A percentile compares a stretch with the other conserved stretches of the same genome.
Evolutionary conservation across 1,284 basidiomycete species (phyloP).

Genomic region (Marasmius tenuissimus): DNA sequence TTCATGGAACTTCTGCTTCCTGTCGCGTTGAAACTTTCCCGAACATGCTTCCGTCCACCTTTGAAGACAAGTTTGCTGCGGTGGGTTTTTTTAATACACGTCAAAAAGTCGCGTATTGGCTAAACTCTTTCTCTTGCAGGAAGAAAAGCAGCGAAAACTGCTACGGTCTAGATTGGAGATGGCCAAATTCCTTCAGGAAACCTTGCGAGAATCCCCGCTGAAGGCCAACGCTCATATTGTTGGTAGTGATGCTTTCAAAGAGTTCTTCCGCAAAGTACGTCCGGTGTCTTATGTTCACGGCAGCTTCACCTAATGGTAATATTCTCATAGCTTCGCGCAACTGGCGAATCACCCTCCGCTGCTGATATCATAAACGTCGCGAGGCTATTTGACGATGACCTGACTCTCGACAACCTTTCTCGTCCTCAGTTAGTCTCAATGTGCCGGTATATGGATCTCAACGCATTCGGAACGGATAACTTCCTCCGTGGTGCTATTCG

Average conservation of each 20-base stretch:
- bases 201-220: conserved; percentile 90
- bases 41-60: conserved; percentile 98
- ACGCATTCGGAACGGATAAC: conserved; percentile 99
- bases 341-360: conserved; percentile 89
- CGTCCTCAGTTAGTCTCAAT: conserved; percentile 97
- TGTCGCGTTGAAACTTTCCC: conserved; percentile 98
- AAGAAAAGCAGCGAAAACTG: conserved; percentile 96
- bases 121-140: conserved; percentile 45
- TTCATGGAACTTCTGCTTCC: conserved; percentile 99
- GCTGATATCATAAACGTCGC: conserved; percentile 93
- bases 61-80: conserved; percentile 94
- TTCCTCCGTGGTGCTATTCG: conserved; percentile 95
- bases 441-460: conserved; percentile 97
- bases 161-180: conserved; percentile 95
- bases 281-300: conserved; percentile 1
- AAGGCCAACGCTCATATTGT: conserved; percentile 92
- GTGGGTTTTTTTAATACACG: conserved; percentile 42
- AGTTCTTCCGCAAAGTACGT: conserved; percentile 94
- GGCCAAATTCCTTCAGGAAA: conserved; percentile 99
- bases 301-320: neutral
- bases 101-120: neutral
- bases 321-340: conserved; percentile 75
- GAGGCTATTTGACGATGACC: conserved; percentile 95
- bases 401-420: conserved; percentile 97
- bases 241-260: conserved; percentile 95